Conservation (phyloP, 345 rosid species). For the Gossypium stocksii region DNA sequence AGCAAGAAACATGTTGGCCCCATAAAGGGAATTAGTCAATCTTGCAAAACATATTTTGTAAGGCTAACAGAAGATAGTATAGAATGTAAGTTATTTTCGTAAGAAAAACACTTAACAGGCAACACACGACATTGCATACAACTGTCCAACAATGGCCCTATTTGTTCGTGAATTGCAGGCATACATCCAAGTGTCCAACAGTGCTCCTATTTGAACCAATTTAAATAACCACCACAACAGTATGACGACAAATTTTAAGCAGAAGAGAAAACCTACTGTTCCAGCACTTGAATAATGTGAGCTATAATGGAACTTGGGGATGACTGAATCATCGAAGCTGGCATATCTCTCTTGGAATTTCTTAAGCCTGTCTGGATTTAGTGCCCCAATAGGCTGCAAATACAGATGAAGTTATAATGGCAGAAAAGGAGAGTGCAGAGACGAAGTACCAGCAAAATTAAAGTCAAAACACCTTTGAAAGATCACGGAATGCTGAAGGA, state of each 20-base stretch:
- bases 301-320: constrained; percentile 96
- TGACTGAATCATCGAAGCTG: constrained; percentile 92
- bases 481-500: constrained; percentile 87
- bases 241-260: neutral
- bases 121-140: neutral
- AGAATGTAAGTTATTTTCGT: neutral
- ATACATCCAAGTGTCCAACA: neutral
- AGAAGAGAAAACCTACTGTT: constrained; percentile 55
- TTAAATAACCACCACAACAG: neutral
- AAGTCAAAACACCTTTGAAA: constrained; percentile 69
- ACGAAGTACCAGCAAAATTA: constrained; percentile 23
- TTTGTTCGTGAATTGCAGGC: neutral
- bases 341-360: constrained; percentile 95
- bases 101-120: neutral
- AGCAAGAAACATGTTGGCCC: neutral
- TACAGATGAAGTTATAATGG: constrained; percentile 21
- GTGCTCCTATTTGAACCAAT: constrained; percentile 7
- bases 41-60: neutral
- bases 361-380: constrained; percentile 71
- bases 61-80: constrained; percentile 3
- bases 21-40: neutral
- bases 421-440: constrained; percentile 16
- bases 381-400: constrained; percentile 94
- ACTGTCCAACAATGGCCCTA: neutral
- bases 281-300: constrained; percentile 98